A percentile compares a stretch with the other conserved stretches of the same genome.
Conservation (phyloP, 2,329 filamentous ascomycete species). For the Gyromitra esculenta region DNA sequence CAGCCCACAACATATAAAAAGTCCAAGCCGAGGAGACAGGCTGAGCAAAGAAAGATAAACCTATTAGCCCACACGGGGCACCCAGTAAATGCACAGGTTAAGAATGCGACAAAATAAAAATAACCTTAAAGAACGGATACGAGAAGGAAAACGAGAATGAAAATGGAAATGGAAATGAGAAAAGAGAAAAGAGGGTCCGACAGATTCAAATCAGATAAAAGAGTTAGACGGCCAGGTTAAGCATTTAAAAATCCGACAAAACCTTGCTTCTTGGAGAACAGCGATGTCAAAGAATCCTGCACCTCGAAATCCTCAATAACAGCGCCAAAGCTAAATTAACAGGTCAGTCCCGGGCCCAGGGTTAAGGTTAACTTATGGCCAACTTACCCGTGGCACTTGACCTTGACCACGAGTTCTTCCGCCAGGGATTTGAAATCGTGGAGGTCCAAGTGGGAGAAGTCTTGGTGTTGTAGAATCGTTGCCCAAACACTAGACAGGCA, state of each 20-base stretch:
- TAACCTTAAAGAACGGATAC: background rate
- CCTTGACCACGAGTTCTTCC: constrained; percentile 78
- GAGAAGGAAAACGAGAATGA: background rate
- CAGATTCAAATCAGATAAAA: constrained; percentile 33
- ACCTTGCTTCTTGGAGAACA: constrained; percentile 69
- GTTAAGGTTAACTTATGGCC: background rate
- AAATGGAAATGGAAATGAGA: background rate
- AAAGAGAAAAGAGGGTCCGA: constrained; percentile 7
- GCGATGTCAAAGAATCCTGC: constrained; percentile 77
- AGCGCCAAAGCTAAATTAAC: constrained; percentile 68
- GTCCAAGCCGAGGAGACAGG: background rate
- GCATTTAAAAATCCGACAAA: constrained; percentile 32
- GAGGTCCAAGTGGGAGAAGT: constrained; percentile 71
- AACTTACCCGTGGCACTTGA: constrained; percentile 89
- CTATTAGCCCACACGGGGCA: background rate
- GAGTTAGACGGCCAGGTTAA: constrained; percentile 17
- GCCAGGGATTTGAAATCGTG: constrained; percentile 78
- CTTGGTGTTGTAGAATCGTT: constrained; percentile 76
- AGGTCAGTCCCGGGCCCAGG: constrained; percentile 50
- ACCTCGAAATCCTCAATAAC: constrained; percentile 76
- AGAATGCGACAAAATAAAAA: background rate
- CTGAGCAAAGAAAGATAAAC: constrained; percentile 3
- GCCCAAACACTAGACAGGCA: constrained; percentile 78
- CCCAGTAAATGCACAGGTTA: constrained; percentile 2
- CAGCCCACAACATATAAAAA: background rate